phyloP scores from a whole-genome alignment of 2,329 filamentous ascomycete genomes.

The Clarireedia homoeocarpa region DNA sequence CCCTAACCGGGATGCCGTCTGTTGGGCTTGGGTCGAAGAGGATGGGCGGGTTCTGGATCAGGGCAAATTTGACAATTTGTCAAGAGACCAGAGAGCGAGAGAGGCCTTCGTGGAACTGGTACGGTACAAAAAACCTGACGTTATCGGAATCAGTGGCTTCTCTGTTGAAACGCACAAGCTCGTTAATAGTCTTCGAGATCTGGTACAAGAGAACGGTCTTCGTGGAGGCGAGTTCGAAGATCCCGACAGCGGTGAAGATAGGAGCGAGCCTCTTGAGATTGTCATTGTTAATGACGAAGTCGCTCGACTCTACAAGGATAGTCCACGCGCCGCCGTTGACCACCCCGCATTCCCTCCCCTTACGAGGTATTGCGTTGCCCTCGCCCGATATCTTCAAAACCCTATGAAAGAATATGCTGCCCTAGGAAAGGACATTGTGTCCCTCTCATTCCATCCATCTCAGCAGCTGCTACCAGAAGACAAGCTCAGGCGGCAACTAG shows the following conservation, averaged over 20 bases:
- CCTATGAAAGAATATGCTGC: slow-evolving; percentile 95
- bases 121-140: slow-evolving; percentile 74
- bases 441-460: slow-evolving; percentile 80
- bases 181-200: slow-evolving; percentile 69
- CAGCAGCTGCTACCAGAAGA: slow-evolving; percentile 85
- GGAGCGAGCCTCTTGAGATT: slow-evolving; percentile 75
- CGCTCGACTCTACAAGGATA: slow-evolving; percentile 91
- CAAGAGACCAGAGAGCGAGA: slow-evolving; percentile 57
- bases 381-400: slow-evolving; percentile 89
- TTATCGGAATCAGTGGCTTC: slow-evolving; percentile 83
- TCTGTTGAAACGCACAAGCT: slow-evolving; percentile 80
- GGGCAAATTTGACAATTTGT: slow-evolving; percentile 76
- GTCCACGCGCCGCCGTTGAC: slow-evolving; percentile 67
- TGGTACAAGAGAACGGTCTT: slow-evolving; percentile 71
- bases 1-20: slow-evolving; percentile 66
- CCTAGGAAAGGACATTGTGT: slow-evolving; percentile 78
- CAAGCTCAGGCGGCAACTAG: slow-evolving; percentile 76
- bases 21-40: slow-evolving; percentile 90
- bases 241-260: slow-evolving; percentile 63
- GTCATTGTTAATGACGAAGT: slow-evolving; percentile 94
- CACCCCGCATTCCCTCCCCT: slow-evolving; percentile 74
- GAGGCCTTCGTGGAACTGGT: slow-evolving; percentile 72
- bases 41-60: slow-evolving; percentile 84
- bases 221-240: slow-evolving; percentile 78
- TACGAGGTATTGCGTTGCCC: slow-evolving; percentile 79